Evolutionary conservation across 352 stramenopile genomes (phyloP).

Genomic region (Phytophthora pistaciae): DNA sequence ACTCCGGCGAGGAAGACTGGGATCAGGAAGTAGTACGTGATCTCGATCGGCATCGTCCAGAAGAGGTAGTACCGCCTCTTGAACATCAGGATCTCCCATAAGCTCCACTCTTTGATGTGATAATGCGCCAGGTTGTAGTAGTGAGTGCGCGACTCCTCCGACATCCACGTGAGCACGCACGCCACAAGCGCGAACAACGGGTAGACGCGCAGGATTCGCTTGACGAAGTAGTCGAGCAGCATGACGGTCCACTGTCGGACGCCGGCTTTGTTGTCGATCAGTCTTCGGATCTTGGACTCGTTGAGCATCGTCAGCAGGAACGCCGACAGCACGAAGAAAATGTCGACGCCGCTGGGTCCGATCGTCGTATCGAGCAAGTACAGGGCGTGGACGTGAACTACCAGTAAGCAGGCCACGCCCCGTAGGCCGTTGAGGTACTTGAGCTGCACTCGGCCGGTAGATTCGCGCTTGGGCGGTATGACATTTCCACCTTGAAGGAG

Average conservation of each 20-base stretch:
- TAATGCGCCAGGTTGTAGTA: slow-evolving; percentile 1
- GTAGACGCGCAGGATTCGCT: slow-evolving; percentile 1
- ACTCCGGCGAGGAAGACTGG: slow-evolving; percentile 32
- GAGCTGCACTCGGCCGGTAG: background rate
- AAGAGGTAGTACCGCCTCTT: background rate
- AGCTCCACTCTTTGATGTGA: background rate
- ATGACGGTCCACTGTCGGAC: background rate
- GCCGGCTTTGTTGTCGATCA: background rate
- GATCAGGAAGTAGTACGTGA: slow-evolving; percentile 52
- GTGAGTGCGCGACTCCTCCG: background rate
- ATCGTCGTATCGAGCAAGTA: slow-evolving; percentile 19
- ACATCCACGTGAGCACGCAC: background rate
- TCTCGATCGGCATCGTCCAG: slow-evolving; percentile 57
- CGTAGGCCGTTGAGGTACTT: slow-evolving; percentile 26
- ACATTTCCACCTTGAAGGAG: too few relatives aligned
- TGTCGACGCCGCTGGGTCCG: slow-evolving; percentile 24
- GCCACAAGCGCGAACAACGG: background rate
- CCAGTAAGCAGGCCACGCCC: slow-evolving; percentile 22
- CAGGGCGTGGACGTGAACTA: slow-evolving; percentile 17
- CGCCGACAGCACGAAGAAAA: slow-evolving; percentile 40
- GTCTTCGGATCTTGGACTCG: background rate
- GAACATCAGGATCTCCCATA: slow-evolving; percentile 1
- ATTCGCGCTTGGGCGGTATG: too few relatives aligned
- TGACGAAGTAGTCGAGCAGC: background rate
- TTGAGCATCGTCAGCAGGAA: slow-evolving; percentile 40